A percentile compares a stretch with the other conserved stretches of the same genome.
Evolutionary conservation across 306 rosid species (phyloP).

Genomic region (Casuarina equisetifolia): DNA sequence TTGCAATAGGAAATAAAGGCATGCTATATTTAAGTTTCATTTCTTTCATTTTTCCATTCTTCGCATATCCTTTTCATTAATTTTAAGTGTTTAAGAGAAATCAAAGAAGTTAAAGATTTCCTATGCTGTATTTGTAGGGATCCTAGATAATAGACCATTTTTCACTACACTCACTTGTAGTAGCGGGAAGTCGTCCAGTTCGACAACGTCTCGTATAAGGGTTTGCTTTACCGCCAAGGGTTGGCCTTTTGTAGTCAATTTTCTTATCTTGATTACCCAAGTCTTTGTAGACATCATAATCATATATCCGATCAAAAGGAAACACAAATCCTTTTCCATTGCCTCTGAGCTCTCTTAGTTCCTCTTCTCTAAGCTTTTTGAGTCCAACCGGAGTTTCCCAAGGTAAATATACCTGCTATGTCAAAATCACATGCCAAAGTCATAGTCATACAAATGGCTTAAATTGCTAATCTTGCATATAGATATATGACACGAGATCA

Average conservation of each 20-base stretch:
- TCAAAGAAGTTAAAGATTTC: not conserved
- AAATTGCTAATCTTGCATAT: not conserved
- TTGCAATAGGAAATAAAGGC: no score
- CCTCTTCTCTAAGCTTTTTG: slow-evolving; percentile 34
- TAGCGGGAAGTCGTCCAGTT: slow-evolving; percentile 35
- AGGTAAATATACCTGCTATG: slow-evolving; percentile 34
- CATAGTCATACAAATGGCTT: not conserved
- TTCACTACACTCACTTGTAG: slow-evolving; percentile 2
- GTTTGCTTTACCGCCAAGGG: slow-evolving; percentile 22
- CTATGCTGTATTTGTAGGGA: no score
- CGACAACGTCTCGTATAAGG: slow-evolving; percentile 45
- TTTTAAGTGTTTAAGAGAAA: not conserved
- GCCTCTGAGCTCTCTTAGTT: slow-evolving; percentile 35
- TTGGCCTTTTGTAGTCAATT: slow-evolving; percentile 21
- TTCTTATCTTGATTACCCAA: slow-evolving; percentile 32
- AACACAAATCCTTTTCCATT: slow-evolving; percentile 30
- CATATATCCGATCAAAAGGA: slow-evolving; percentile 34
- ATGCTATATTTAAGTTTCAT: no score
- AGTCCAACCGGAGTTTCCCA: slow-evolving; percentile 39
- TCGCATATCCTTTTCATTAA: not conserved
- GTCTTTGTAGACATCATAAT: slow-evolving; percentile 44
- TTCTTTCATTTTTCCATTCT: not conserved
- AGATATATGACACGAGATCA: no score
- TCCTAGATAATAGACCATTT: not conserved
- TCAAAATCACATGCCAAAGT: not conserved